These are phyloP conservation scores for Phytopythium montanum DNA, from an alignment of 352 stramenopile genomes.

Conservation along the genomic window DNA sequence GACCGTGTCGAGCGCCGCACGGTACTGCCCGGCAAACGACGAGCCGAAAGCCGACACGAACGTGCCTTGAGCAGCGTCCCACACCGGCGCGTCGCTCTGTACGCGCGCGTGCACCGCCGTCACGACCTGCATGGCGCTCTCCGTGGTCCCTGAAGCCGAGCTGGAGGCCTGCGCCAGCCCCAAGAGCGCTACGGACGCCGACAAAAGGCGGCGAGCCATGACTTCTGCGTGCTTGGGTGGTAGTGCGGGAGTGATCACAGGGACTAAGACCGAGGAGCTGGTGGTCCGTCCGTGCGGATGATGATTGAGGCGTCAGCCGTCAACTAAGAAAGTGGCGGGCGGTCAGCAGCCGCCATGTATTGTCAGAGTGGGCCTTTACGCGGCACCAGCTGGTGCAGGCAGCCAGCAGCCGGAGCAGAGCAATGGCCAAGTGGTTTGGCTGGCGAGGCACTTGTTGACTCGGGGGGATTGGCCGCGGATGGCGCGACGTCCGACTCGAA, in stretches of 20 bases:
- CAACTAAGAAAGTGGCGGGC: background rate
- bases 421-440: too few relatives aligned
- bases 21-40: conserved; percentile 35
- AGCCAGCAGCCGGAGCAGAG: background rate
- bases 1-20: conserved; percentile 54
- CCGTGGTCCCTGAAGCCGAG: background rate
- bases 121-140: conserved; percentile 22
- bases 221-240: background rate
- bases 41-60: conserved; percentile 26
- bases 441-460: too few relatives aligned
- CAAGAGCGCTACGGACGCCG: background rate
- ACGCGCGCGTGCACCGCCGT: conserved; percentile 38
- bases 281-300: background rate
- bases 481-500: too few relatives aligned
- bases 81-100: conserved; percentile 37
- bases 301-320: too few relatives aligned
- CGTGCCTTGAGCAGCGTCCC: conserved; percentile 10
- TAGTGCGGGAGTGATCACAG: background rate
- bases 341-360: background rate
- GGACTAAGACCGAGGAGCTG: background rate
- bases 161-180: background rate
- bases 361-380: background rate
- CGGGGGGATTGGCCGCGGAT: too few relatives aligned
- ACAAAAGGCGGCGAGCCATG: background rate
- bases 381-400: background rate